phyloP scores from a whole-genome alignment of 208 protist species.

The Acanthamoeba royreba region DNA sequence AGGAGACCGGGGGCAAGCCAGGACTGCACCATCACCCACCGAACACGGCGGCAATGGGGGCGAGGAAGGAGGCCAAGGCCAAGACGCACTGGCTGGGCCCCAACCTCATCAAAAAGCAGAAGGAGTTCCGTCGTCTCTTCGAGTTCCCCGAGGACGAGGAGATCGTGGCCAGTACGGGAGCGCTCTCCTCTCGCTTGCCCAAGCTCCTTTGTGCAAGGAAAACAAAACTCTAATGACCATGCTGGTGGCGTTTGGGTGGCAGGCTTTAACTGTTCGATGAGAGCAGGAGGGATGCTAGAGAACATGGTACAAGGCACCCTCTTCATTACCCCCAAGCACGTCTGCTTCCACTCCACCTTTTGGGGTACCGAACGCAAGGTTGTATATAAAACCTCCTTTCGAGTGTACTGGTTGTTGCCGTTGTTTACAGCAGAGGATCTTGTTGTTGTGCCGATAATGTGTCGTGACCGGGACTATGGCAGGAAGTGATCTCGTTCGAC shows the following conservation, averaged over 20 bases:
- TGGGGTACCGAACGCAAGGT: neutral
- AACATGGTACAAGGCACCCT: neutral
- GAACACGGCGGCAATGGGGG: no score
- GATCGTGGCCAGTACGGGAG: neutral
- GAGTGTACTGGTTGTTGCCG: neutral
- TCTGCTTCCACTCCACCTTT: constrained; percentile 1
- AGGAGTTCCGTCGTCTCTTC: neutral
- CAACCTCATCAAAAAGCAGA: neutral
- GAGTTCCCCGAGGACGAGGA: constrained; percentile 14
- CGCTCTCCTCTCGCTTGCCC: neutral
- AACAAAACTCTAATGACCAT: neutral
- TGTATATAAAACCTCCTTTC: neutral
- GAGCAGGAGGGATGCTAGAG: neutral
- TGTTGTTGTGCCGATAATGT: no score
- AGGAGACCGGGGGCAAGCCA: no score
- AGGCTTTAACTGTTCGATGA: constrained; percentile 18
- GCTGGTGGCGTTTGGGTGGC: neutral
- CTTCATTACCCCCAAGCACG: neutral
- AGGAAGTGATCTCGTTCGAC: neutral
- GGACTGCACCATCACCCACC: no score
- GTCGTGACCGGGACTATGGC: no score
- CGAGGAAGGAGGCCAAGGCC: neutral
- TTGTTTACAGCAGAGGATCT: no score
- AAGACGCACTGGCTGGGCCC: neutral
- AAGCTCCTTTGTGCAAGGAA: no score